Evolutionary conservation across 805 yeast genomes (phyloP), one percentile per base, ranked within the genome.

Genomic region (Priceomyces medius): DNA sequence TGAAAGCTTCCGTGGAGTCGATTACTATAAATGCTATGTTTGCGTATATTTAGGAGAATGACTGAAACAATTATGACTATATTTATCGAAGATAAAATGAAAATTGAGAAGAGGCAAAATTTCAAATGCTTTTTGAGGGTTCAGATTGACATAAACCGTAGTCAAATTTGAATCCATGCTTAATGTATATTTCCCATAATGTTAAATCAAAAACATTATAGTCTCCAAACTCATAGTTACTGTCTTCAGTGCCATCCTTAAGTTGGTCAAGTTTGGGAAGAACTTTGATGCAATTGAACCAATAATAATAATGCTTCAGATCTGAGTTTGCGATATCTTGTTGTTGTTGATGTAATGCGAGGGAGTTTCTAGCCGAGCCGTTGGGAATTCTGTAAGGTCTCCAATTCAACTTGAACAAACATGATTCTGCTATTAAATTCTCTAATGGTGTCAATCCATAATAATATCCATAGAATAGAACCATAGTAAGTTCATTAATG

Each of bases 401-500:
- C 76, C 76, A 71, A 2, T 73, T 74, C 32, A 69, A 51, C 37
- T 55, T 53, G 45, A 63, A 64, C 41, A 71, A 61, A 42, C 61
- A 58, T 2, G 60, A 54, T 51, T 71, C 75, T 4, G 76, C 74
- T 16, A 69, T 60, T 36, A 68, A 55, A 48, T 68, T 68, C 43
- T 71, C 76, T 20, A 68, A 50, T 3, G 76, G 76, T 3, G 73
- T 64, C 18, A 59, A 46, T 2, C 73, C 75, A 45, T 66, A 68
- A 48, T 67, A 70, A 42, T 58, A 66, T 2, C 76, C 76, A 46
- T 63, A 71, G 41, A 71, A 71, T 20, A 71, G 57, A 8, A 66
- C 72, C 54, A 64, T 53, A 7, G 62, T 59, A 39, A 66, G 52
- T 42, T 71, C 74, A 35, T 67, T 64, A 27, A 59, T 51, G 20